These are phyloP conservation scores for Hypholoma fasciculare DNA, from an alignment of 768 basidiomycete species.

Conservation along the genomic window DNA sequence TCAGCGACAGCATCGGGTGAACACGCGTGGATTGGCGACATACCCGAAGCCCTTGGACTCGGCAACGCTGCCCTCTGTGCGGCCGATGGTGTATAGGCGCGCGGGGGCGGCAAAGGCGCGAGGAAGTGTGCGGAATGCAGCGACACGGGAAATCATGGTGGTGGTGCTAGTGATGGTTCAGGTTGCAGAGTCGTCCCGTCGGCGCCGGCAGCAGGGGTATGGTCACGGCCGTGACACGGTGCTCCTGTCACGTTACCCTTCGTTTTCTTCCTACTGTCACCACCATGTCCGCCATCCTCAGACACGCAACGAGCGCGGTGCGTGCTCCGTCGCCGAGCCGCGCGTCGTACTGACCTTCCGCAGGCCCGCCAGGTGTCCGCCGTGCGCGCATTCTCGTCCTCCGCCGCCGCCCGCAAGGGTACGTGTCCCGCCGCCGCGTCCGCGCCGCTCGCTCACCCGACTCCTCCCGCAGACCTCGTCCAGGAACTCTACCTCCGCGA, in stretches of 20 bases:
- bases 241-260: slow-evolving; percentile 40
- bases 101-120: slow-evolving; percentile 33
- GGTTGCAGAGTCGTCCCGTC: too few relatives aligned
- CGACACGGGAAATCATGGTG: slow-evolving; percentile 43
- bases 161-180: slow-evolving; percentile 6
- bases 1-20: slow-evolving; percentile 20
- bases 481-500: slow-evolving; percentile 92
- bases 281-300: slow-evolving; percentile 70
- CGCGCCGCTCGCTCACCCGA: slow-evolving; percentile 29
- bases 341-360: slow-evolving; percentile 5
- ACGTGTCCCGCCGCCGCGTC: slow-evolving; percentile 22
- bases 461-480: slow-evolving; percentile 73
- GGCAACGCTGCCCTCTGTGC: slow-evolving; percentile 58
- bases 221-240: slow-evolving; percentile 8
- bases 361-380: slow-evolving; percentile 57
- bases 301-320: slow-evolving; percentile 55
- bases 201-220: background rate
- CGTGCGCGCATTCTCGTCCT: slow-evolving; percentile 59
- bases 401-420: slow-evolving; percentile 67
- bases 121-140: slow-evolving; percentile 43
- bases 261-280: slow-evolving; percentile 38
- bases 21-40: slow-evolving; percentile 18
- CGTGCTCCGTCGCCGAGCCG: slow-evolving; percentile 18
- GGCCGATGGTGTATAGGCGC: slow-evolving; percentile 38
- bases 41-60: slow-evolving; percentile 65